Conservation (phyloP, 2,329 filamentous ascomycete species). For the Domatiomyces globalis region DNA sequence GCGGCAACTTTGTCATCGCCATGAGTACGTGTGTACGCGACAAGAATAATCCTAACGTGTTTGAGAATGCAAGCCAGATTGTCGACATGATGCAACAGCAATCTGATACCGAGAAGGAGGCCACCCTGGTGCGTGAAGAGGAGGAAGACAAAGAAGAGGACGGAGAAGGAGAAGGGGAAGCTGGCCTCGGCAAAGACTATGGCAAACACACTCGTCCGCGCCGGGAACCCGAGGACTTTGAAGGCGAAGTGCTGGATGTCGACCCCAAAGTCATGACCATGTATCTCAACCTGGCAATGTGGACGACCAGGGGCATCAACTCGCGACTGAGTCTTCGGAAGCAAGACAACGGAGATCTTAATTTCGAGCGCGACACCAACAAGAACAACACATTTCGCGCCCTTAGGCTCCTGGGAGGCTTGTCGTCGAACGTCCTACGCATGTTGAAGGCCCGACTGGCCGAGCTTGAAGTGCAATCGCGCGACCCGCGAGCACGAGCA, state of each 20-base stretch:
- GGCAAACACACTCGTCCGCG: background rate
- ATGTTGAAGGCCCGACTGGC: slow-evolving; percentile 11
- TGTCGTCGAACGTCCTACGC: slow-evolving; percentile 8
- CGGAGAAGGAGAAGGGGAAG: background rate
- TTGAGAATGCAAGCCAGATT: slow-evolving; percentile 50
- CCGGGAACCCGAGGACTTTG: background rate
- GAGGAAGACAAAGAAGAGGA: slow-evolving; percentile 1
- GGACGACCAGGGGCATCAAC: slow-evolving; percentile 14
- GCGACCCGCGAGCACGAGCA: too few relatives aligned
- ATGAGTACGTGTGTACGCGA: slow-evolving; percentile 63
- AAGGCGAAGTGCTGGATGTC: slow-evolving; percentile 7
- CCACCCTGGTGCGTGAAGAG: background rate
- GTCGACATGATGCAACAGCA: slow-evolving; percentile 46
- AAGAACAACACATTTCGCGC: slow-evolving; percentile 15
- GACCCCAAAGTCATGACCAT: slow-evolving; percentile 14
- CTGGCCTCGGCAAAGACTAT: background rate
- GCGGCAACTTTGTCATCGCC: slow-evolving; percentile 53
- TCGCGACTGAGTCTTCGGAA: slow-evolving; percentile 7
- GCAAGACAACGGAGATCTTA: slow-evolving; percentile 11
- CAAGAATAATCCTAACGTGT: slow-evolving; percentile 56
- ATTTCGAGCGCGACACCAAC: slow-evolving; percentile 14
- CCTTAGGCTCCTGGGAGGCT: slow-evolving; percentile 7
- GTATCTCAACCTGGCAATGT: slow-evolving; percentile 15
- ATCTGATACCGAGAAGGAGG: slow-evolving; percentile 3
- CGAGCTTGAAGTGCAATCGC: slow-evolving; percentile 9